Evolutionary conservation across 2,329 filamentous ascomycete genomes (phyloP), one percentile per base, ranked within the genome.

Genomic region (Exophiala xenobiotica): DNA sequence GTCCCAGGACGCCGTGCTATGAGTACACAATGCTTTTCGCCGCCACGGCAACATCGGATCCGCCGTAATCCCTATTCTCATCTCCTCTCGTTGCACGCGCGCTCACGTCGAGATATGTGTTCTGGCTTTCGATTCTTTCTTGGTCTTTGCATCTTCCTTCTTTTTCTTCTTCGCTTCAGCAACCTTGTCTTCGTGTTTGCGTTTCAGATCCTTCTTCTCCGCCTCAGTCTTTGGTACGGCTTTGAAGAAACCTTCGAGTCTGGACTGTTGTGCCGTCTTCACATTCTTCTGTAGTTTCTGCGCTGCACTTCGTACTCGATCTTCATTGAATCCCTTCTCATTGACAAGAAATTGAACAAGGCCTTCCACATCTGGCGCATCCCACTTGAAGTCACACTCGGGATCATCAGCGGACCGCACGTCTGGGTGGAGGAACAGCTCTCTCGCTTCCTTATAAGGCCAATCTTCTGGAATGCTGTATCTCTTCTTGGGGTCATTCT

Each of bases 341-440:
- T 83, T 83, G 3, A 96, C 93, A 2, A 99, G 76, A 70, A 89
- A 99, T 63, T 93, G 81, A 57, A 99, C 82, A 0, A 99, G 80
- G 0, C 90, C 92, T 2, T 96, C 90, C 1, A 93, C 78, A 64
- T 99, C 91, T 3, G 93, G 93, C 53, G 85, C 86, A 38, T 96
- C 90, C 93, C 95, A 99, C 71, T 96, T 96, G 78, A 97, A 96
- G 67, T 99, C 90, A 70, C 91, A 97, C 9, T 90, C 83, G 0
- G 88, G 83, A 64, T 95, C 82, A 61, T 95, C 88, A 19, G 92
- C 90, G 38, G 80, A 69, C 27, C 87, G 85, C 20, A 99, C 92
- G 62, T 97, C 90, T 0, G 93, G 93, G 62, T 92, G 79, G 67
- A 95, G 85, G 75, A 99, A 97, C 22, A 99, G 82, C 14, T 90